phyloP scores from a whole-genome alignment of 2,329 filamentous ascomycete species.

The Penicillium sp. region DNA sequence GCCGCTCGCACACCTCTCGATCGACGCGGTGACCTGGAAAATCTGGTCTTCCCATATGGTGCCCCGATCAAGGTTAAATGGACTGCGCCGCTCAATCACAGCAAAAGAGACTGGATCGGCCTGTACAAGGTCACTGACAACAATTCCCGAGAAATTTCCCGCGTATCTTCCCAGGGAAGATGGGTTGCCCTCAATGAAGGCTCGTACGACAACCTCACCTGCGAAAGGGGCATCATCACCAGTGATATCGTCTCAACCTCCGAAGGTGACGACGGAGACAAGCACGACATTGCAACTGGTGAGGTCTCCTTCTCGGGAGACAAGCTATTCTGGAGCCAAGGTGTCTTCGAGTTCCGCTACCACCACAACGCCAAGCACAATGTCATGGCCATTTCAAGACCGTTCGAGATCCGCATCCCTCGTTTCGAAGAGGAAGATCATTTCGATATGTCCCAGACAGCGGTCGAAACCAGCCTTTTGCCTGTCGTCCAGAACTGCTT shows the following conservation, averaged over 20 bases:
- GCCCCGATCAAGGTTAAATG: slow-evolving; percentile 87
- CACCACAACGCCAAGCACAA: slow-evolving; percentile 92
- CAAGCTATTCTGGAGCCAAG: slow-evolving; percentile 96
- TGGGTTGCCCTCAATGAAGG: slow-evolving; percentile 84
- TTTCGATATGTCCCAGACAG: slow-evolving; percentile 66
- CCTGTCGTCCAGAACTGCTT: slow-evolving; percentile 90
- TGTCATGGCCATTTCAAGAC: slow-evolving; percentile 90
- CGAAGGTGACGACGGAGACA: slow-evolving; percentile 50
- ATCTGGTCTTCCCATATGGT: slow-evolving; percentile 84
- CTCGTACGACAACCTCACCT: slow-evolving; percentile 74
- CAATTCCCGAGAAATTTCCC: slow-evolving; percentile 79
- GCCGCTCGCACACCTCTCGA: slow-evolving; percentile 69
- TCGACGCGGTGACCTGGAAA: slow-evolving; percentile 67
- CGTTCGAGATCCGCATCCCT: slow-evolving; percentile 86
- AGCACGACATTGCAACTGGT: slow-evolving; percentile 69
- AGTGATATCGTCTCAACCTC: slow-evolving; percentile 63
- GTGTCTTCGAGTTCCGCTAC: slow-evolving; percentile 95
- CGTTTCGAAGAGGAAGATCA: slow-evolving; percentile 78
- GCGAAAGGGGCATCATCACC: slow-evolving; percentile 76
- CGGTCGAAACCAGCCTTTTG: slow-evolving; percentile 77
- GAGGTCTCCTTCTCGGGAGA: slow-evolving; percentile 89
- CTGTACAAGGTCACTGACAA: slow-evolving; percentile 97
- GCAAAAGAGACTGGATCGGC: slow-evolving; percentile 92
- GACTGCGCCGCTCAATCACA: slow-evolving; percentile 86
- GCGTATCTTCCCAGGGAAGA: slow-evolving; percentile 82